Conservation (phyloP, 208 protist genomes). For the Wallacemonas collosoma region DNA sequence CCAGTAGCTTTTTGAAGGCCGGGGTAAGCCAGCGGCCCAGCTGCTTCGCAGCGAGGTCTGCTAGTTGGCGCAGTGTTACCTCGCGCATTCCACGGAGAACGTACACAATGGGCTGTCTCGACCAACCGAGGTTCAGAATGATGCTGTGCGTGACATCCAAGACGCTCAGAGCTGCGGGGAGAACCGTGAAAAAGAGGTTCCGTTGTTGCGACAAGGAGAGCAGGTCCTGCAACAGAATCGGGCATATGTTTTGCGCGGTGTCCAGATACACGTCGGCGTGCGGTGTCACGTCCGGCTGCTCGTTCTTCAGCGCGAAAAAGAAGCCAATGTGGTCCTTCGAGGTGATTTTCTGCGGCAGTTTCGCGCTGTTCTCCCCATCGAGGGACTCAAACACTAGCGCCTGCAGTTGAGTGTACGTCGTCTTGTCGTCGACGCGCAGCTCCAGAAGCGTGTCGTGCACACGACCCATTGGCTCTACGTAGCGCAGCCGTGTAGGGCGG, state of each 20-base stretch:
- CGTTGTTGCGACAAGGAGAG: constrained; percentile 19
- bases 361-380: background rate
- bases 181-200: constrained; percentile 41
- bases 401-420: constrained; percentile 34
- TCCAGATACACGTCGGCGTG: background rate
- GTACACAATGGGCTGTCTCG: constrained; percentile 48
- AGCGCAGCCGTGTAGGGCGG: constrained; percentile 28
- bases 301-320: constrained; percentile 19
- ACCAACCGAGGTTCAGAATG: constrained; percentile 49
- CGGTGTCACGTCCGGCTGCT: constrained; percentile 15
- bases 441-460: constrained; percentile 22
- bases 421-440: constrained; percentile 25
- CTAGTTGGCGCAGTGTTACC: constrained; percentile 31
- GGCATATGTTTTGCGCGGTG: background rate
- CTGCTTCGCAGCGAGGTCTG: constrained; percentile 34
- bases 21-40: constrained; percentile 23
- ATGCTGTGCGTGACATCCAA: constrained; percentile 25
- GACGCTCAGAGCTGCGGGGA: constrained; percentile 34
- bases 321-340: constrained; percentile 42
- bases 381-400: constrained; percentile 24
- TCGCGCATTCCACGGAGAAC: constrained; percentile 5
- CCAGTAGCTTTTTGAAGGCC: constrained; percentile 8
- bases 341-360: constrained; percentile 4
- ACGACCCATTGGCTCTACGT: constrained; percentile 32
- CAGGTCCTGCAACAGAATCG: constrained; percentile 1